These are phyloP conservation scores for Blastomyces parvus DNA, from an alignment of 2,329 filamentous ascomycete genomes.

Conservation along the genomic window DNA sequence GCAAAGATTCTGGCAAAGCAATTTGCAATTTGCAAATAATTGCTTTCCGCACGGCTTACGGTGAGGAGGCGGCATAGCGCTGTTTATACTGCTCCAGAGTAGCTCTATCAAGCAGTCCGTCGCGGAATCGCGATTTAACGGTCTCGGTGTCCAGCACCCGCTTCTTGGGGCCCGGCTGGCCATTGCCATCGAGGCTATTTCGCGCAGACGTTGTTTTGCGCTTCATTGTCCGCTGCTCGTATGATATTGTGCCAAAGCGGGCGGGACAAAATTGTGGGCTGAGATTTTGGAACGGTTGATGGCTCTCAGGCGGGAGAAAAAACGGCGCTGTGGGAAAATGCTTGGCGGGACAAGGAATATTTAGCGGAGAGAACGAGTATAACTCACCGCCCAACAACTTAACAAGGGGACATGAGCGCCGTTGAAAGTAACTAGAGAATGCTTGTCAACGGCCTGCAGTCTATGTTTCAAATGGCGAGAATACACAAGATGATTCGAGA, in stretches of 20 bases:
- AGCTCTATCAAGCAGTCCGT: conserved; percentile 35
- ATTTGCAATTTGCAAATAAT: no score
- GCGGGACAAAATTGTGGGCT: background rate
- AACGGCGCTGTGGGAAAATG: no score
- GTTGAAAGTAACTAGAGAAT: background rate
- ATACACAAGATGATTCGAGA: background rate
- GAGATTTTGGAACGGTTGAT: no score
- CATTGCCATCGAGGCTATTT: conserved; percentile 24
- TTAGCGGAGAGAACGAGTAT: no score
- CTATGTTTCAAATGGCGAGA: background rate
- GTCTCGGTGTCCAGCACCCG: conserved; percentile 32
- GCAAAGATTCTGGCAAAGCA: background rate
- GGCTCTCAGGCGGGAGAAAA: no score
- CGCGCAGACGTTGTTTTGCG: conserved; percentile 31
- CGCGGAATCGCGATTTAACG: conserved; percentile 34
- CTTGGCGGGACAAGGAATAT: no score
- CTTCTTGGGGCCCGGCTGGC: conserved; percentile 31
- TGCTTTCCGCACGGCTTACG: conserved; percentile 26
- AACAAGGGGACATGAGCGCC: no score
- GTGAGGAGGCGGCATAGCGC: conserved; percentile 34
- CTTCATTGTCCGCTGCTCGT: conserved; percentile 28
- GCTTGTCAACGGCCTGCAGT: background rate
- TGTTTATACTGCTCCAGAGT: conserved; percentile 36
- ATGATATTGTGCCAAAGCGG: background rate
- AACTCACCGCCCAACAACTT: no score